A percentile compares a stretch with the other conserved stretches of the same genome.
These are phyloP conservation scores for Populus hybrid DNA, from an alignment of 441 rosid species.

Conservation along the genomic window DNA sequence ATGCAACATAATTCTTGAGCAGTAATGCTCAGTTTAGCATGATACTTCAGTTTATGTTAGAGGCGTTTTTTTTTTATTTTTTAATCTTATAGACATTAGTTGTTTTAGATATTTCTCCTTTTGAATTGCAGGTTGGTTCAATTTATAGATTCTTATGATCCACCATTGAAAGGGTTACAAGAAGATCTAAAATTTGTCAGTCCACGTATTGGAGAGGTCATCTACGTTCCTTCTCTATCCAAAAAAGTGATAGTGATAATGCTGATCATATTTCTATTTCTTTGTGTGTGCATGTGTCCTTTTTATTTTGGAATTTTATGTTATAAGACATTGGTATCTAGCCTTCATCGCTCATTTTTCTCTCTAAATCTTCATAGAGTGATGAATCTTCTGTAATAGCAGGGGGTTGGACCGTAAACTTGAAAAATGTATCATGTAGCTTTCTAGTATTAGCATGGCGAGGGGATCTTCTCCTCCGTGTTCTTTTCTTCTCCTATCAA, in stretches of 20 bases:
- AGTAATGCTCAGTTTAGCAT: neutral
- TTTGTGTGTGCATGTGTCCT: neutral
- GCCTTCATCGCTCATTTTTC: neutral
- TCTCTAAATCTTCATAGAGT: neutral
- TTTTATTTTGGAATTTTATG: neutral
- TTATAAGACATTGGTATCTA: neutral
- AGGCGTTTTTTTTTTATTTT: neutral
- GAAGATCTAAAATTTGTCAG: conserved; percentile 98
- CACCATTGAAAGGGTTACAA: conserved; percentile 96
- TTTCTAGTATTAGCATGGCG: neutral
- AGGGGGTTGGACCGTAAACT: neutral
- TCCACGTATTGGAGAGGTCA: conserved; percentile 99
- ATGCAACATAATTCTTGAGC: neutral
- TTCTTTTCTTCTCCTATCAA: neutral
- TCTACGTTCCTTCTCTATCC: conserved; percentile 15
- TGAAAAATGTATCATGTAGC: neutral
- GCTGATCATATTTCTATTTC: neutral
- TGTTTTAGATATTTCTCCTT: conserved; percentile 1
- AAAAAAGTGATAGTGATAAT: neutral
- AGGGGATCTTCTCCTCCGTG: neutral
- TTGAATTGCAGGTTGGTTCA: conserved; percentile 78
- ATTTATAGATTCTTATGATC: conserved; percentile 96
- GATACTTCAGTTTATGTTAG: neutral
- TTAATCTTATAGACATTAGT: neutral
- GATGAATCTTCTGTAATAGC: neutral